phyloP scores from a whole-genome alignment of 2,329 filamentous ascomycete species.

The Verticillium klebahnii region DNA sequence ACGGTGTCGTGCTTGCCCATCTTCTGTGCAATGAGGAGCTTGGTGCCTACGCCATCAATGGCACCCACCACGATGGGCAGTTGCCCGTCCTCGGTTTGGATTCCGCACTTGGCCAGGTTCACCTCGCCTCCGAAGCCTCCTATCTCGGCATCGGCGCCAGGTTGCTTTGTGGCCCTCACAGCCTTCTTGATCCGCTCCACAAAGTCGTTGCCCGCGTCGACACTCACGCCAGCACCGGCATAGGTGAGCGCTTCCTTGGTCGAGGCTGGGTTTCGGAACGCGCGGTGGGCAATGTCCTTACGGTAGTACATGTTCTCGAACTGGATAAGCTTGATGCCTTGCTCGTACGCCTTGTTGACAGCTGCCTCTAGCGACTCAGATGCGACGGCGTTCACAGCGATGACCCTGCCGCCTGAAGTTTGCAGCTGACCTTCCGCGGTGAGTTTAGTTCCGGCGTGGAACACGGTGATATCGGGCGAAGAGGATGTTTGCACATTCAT shows the following conservation, averaged over 20 bases:
- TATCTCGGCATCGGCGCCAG: constrained; percentile 88
- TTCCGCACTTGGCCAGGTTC: constrained; percentile 65
- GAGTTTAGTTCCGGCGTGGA: constrained; percentile 77
- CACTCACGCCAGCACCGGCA: constrained; percentile 87
- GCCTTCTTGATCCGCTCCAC: constrained; percentile 88
- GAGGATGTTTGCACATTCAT: constrained; percentile 37
- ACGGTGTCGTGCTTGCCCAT: constrained; percentile 91
- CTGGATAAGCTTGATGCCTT: constrained; percentile 62
- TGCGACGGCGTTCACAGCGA: constrained; percentile 70
- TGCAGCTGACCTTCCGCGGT: constrained; percentile 50
- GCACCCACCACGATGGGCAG: constrained; percentile 80
- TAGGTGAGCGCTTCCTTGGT: constrained; percentile 68
- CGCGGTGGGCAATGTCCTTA: constrained; percentile 79
- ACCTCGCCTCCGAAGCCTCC: constrained; percentile 92
- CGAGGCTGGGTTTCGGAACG: constrained; percentile 44
- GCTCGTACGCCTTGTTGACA: constrained; percentile 72
- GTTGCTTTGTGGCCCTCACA: constrained; percentile 77
- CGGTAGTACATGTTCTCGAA: constrained; percentile 83
- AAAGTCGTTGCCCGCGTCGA: constrained; percentile 89
- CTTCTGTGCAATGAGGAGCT: constrained; percentile 90
- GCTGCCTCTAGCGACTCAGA: constrained; percentile 65
- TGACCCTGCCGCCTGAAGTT: constrained; percentile 78
- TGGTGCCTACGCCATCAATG: constrained; percentile 95
- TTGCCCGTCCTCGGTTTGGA: constrained; percentile 39
- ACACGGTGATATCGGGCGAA: constrained; percentile 56